These are phyloP conservation scores for Arthrinium phaeospermum DNA, from an alignment of 2,329 filamentous ascomycete genomes.

Conservation along the genomic window DNA sequence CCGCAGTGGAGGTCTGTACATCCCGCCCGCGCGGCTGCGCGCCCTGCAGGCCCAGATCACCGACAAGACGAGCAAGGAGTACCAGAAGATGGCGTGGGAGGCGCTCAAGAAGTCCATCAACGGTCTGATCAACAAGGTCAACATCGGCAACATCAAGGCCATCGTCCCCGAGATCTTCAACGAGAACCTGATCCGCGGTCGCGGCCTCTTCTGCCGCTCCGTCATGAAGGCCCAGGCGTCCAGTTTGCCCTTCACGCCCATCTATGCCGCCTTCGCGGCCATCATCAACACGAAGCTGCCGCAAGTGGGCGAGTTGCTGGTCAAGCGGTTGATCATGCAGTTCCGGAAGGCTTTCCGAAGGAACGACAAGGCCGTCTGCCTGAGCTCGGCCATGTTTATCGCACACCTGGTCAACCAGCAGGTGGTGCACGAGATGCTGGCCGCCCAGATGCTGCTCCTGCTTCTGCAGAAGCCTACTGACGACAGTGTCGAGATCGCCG, in stretches of 20 bases:
- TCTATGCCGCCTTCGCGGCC: conserved; percentile 93
- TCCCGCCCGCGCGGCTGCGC: conserved; percentile 87
- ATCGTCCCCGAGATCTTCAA: conserved; percentile 96
- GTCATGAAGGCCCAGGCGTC: conserved; percentile 99
- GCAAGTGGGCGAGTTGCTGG: conserved; percentile 88
- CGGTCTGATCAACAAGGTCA: conserved; percentile 98
- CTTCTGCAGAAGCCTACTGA: conserved; percentile 95
- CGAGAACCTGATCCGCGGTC: conserved; percentile 90
- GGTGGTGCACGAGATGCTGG: conserved; percentile 91
- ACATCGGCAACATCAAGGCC: conserved; percentile 95
- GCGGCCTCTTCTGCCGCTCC: conserved; percentile 90
- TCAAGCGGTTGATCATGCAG: conserved; percentile 85
- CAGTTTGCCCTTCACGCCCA: conserved; percentile 92
- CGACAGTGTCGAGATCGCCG: conserved; percentile 96
- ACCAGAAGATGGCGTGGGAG: conserved; percentile 99
- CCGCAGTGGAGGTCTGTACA: conserved; percentile 95
- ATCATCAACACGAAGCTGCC: conserved; percentile 98
- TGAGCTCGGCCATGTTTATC: conserved; percentile 91
- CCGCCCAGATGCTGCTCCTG: conserved; percentile 90
- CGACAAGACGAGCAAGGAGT: conserved; percentile 94
- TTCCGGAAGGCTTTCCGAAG: conserved; percentile 95
- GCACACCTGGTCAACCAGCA: conserved; percentile 96
- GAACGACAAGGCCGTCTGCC: conserved; percentile 95
- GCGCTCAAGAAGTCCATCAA: conserved; percentile 99
- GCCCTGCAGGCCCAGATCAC: conserved; percentile 96